Conservation (phyloP, 2,329 filamentous ascomycete species). For the Cadophora luteo-olivacea region DNA sequence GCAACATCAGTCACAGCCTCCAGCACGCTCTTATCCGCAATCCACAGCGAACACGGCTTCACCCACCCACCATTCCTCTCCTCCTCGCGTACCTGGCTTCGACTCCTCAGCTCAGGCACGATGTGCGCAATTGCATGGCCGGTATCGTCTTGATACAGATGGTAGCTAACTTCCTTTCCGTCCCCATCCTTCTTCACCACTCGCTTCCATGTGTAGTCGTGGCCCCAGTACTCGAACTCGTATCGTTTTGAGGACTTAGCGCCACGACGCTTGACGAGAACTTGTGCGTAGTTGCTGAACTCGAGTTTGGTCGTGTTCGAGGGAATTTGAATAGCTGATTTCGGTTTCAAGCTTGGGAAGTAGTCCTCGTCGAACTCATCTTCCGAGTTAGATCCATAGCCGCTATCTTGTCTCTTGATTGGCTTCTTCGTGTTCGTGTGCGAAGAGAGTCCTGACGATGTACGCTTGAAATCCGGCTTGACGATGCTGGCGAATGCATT, state of each 20-base stretch:
- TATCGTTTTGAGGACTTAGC: conserved; percentile 75
- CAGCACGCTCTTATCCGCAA: conserved; percentile 76
- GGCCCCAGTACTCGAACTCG: conserved; percentile 93
- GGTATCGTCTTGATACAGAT: conserved; percentile 73
- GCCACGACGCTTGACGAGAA: conserved; percentile 78
- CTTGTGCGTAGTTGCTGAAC: conserved; percentile 96
- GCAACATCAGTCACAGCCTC: conserved; percentile 76
- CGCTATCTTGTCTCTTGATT: conserved; percentile 54
- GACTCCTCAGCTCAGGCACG: conserved; percentile 77
- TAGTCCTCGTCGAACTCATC: conserved; percentile 31
- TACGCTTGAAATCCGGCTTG: conserved; percentile 57
- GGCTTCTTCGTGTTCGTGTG: conserved; percentile 27
- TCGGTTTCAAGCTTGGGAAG: conserved; percentile 40
- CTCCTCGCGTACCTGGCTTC: conserved; percentile 74
- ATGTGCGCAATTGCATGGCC: conserved; percentile 80
- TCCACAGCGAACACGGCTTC: conserved; percentile 88
- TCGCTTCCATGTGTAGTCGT: conserved; percentile 83
- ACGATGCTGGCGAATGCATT: conserved; percentile 52
- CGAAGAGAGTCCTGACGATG: conserved; percentile 33
- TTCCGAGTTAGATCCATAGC: conserved; percentile 59
- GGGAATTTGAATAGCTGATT: conserved; percentile 48
- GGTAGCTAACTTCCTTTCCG: conserved; percentile 73
- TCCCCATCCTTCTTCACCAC: conserved; percentile 71
- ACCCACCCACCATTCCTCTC: conserved; percentile 85
- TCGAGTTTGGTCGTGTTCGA: conserved; percentile 88